phyloP scores from a whole-genome alignment of 2,329 filamentous ascomycete genomes.

The Colletotrichum destructivum region DNA sequence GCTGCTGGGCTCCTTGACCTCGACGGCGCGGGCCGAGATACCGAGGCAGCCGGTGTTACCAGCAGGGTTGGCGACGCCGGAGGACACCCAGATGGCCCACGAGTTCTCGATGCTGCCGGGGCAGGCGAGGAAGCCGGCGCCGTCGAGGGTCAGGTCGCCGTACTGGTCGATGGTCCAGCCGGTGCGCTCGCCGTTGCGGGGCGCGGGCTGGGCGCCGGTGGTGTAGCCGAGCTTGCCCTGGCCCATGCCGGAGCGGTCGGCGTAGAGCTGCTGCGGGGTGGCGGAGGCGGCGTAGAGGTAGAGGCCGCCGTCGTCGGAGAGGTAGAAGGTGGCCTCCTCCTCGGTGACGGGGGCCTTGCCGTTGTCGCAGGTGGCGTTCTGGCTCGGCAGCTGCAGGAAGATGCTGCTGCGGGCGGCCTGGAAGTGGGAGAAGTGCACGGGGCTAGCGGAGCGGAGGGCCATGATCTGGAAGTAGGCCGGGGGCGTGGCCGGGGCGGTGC shows the following conservation, averaged over 20 bases:
- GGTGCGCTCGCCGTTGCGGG: conserved; percentile 60
- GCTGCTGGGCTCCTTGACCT: conserved; percentile 50
- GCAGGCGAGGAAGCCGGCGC: conserved; percentile 66
- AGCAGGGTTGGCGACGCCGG: conserved; percentile 53
- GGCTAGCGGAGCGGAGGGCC: conserved; percentile 64
- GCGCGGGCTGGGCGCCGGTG: conserved; percentile 57
- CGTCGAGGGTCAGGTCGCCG: conserved; percentile 63
- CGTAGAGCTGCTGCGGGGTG: conserved; percentile 64
- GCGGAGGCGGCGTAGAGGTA: conserved; percentile 63
- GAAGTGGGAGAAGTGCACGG: conserved; percentile 62
- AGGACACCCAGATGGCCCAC: conserved; percentile 57
- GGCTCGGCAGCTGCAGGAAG: conserved; percentile 58
- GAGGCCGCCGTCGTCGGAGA: conserved; percentile 59
- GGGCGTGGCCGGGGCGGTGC: conserved; percentile 40
- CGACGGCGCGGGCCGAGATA: conserved; percentile 51
- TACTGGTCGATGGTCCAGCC: conserved; percentile 62
- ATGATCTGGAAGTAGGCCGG: conserved; percentile 61
- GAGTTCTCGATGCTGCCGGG: conserved; percentile 60
- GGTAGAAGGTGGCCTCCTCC: conserved; percentile 65
- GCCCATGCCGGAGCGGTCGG: conserved; percentile 73
- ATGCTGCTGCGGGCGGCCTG: conserved; percentile 62
- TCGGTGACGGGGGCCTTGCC: conserved; percentile 44
- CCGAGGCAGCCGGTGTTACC: conserved; percentile 55
- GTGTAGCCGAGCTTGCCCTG: conserved; percentile 69
- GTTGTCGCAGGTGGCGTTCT: conserved; percentile 66